Evolutionary conservation across 192 early-diverging fungal species (phyloP).

Genomic region (Coemansia sp.): DNA sequence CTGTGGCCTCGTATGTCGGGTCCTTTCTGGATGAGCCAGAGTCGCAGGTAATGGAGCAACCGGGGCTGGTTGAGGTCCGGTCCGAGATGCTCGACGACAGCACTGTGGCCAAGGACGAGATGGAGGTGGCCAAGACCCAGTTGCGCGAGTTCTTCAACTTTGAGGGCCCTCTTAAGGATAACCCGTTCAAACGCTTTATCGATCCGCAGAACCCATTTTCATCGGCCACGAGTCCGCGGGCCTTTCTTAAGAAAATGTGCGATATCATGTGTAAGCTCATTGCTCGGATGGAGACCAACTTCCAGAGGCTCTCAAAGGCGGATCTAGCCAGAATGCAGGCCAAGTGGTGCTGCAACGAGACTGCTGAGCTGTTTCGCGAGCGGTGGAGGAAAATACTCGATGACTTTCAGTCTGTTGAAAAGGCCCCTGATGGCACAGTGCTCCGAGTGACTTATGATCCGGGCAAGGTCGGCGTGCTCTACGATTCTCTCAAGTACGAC

Average conservation of each 20-base stretch:
- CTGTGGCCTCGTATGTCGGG: conserved; percentile 63
- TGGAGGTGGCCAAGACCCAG: conserved; percentile 80
- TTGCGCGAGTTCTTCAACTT: conserved; percentile 69
- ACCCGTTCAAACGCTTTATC: conserved; percentile 25
- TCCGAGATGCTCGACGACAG: conserved; percentile 95
- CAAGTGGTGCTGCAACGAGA: conserved; percentile 91
- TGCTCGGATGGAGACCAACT: conserved; percentile 78
- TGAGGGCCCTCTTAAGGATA: conserved; percentile 19
- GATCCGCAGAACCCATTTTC: conserved; percentile 24
- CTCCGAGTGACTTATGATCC: conserved; percentile 63
- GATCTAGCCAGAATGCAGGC: conserved; percentile 57
- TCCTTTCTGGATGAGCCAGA: conserved; percentile 55
- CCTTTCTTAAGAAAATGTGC: conserved; percentile 70
- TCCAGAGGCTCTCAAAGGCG: conserved; percentile 59
- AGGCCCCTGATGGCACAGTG: conserved; percentile 2
- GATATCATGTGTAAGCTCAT: conserved; percentile 66
- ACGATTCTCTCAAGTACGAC: conserved; percentile 97
- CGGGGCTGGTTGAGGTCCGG: conserved; percentile 63
- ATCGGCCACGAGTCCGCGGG: conserved; percentile 39
- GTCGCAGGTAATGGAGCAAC: conserved; percentile 31
- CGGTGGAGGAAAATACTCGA: conserved; percentile 96
- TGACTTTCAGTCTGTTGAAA: conserved; percentile 66
- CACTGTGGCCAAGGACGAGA: conserved; percentile 93
- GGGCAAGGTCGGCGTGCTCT: conserved; percentile 88
- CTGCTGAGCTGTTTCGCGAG: conserved; percentile 82